phyloP scores from a whole-genome alignment of 768 basidiomycete species.

The Sutorius australiensis region DNA sequence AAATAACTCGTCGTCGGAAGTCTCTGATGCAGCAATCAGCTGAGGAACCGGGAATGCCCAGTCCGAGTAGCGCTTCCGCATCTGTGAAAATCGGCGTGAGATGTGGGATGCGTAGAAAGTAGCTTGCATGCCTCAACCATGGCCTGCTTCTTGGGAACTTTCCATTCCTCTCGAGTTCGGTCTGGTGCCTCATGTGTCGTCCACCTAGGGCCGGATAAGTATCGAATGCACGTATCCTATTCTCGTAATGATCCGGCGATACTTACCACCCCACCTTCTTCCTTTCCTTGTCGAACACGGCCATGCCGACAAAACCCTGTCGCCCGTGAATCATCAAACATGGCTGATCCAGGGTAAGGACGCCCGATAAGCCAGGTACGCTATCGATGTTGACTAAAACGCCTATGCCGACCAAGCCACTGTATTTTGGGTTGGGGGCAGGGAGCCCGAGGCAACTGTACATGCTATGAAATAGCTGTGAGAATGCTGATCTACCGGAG shows the following conservation, averaged over 20 bases:
- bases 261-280: constrained; percentile 26
- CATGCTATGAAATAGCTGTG: constrained; percentile 18
- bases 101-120: neutral
- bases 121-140: constrained; percentile 14
- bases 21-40: constrained; percentile 20
- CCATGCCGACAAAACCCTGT: constrained; percentile 27
- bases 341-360: constrained; percentile 19
- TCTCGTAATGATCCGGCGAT: neutral
- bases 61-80: constrained; percentile 23
- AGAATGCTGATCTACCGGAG: neutral
- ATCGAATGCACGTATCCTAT: neutral
- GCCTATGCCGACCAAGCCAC: constrained; percentile 27
- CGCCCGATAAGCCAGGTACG: constrained; percentile 19
- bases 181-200: constrained; percentile 27
- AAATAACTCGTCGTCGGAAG: constrained; percentile 13
- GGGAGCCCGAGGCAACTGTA: constrained; percentile 16
- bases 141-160: constrained; percentile 20
- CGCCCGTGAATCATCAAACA: constrained; percentile 30
- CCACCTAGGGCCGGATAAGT: constrained; percentile 20
- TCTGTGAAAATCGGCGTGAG: constrained; percentile 7
- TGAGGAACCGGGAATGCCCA: constrained; percentile 30
- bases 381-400: constrained; percentile 13
- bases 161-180: constrained; percentile 28
- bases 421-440: constrained; percentile 26
- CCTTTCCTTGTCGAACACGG: constrained; percentile 22